Conservation (phyloP, 2,329 filamentous ascomycete species). For the Madurella fahalii region DNA sequence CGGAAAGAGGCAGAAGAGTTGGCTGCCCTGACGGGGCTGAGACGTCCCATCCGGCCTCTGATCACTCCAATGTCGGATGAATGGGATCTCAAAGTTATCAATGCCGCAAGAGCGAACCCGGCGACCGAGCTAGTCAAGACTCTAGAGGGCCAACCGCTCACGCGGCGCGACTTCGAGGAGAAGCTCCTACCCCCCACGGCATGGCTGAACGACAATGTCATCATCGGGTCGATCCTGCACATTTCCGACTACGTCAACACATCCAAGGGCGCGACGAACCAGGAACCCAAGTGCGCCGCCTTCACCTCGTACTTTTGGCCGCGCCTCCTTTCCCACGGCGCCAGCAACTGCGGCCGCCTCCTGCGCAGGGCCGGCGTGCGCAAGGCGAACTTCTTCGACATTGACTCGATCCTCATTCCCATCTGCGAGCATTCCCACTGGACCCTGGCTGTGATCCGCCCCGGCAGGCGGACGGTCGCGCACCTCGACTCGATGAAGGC, state of each 20-base stretch:
- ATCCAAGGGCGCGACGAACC: constrained; percentile 48
- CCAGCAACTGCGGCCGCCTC: constrained; percentile 48
- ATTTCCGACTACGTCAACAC: constrained; percentile 58
- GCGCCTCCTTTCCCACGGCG: constrained; percentile 46
- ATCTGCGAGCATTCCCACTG: constrained; percentile 64
- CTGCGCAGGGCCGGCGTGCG: constrained; percentile 54
- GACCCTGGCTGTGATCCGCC: constrained; percentile 66
- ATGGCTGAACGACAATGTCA: constrained; percentile 76
- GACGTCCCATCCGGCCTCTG: constrained; percentile 25
- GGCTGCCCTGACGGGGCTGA: constrained; percentile 25
- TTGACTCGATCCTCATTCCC: constrained; percentile 66
- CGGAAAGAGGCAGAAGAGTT: constrained; percentile 18
- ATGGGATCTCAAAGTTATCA: constrained; percentile 38
- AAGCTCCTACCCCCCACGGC: constrained; percentile 52
- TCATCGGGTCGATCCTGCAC: constrained; percentile 62
- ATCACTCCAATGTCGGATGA: constrained; percentile 32
- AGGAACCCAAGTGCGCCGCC: constrained; percentile 57
- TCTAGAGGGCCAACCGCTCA: constrained; percentile 48
- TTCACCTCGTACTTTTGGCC: constrained; percentile 65
- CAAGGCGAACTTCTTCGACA: constrained; percentile 58
- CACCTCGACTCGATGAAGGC: constrained; percentile 63
- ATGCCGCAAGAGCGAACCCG: constrained; percentile 32
- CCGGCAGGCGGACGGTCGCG: constrained; percentile 55
- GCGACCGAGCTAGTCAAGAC: constrained; percentile 41
- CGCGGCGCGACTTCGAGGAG: constrained; percentile 54